Conservation (phyloP, 2,329 filamentous ascomycete genomes). For the Nemania serpens region DNA sequence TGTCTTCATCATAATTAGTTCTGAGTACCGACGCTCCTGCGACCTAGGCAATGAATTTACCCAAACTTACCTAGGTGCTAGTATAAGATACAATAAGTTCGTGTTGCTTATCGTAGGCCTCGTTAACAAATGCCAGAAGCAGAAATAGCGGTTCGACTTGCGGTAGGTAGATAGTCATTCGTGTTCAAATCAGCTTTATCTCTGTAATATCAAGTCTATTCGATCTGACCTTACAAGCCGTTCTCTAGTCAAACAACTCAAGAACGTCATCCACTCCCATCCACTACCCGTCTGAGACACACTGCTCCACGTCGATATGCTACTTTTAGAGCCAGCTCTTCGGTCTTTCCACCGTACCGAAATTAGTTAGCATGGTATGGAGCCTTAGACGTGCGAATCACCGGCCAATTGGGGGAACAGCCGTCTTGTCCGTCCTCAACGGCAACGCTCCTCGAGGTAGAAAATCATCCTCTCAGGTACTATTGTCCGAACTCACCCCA, state of each 20-base stretch:
- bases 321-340: conserved; percentile 8
- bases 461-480: background rate
- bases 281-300: background rate
- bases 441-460: background rate
- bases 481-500: background rate
- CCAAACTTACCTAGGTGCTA: too few relatives aligned
- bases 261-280: background rate
- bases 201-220: background rate
- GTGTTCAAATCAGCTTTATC: too few relatives aligned
- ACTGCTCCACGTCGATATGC: conserved; percentile 4
- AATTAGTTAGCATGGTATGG: background rate
- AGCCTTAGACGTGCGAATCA: background rate
- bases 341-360: conserved; percentile 12
- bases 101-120: background rate
- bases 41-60: too few relatives aligned
- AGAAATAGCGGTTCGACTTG: background rate
- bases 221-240: background rate
- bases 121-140: background rate
- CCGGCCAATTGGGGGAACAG: conserved; percentile 16
- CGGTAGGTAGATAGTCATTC: too few relatives aligned
- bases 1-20: background rate
- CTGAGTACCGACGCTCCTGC: background rate
- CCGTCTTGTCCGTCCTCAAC: background rate
- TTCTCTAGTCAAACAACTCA: background rate
- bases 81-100: background rate